Evolutionary conservation across 1,139 yeast genomes (phyloP).

Genomic region (Hansenula lynferdii): DNA sequence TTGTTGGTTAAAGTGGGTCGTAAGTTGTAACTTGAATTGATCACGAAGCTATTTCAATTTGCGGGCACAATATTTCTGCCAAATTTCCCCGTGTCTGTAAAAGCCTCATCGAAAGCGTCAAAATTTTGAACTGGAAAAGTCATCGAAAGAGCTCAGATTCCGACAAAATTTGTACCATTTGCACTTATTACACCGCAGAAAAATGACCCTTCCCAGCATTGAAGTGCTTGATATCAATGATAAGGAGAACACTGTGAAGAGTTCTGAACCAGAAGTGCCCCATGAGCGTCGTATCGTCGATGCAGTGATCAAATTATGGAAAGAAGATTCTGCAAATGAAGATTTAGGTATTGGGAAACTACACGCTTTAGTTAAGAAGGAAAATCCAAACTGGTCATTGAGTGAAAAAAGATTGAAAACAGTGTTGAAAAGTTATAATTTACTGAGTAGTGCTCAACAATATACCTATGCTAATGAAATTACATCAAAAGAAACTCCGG

Average conservation of each 20-base stretch:
- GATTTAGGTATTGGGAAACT: slow-evolving; percentile 51
- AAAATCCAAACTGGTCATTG: slow-evolving; percentile 58
- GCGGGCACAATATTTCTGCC: too few relatives aligned
- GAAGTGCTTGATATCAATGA: slow-evolving; percentile 29
- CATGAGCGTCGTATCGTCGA: slow-evolving; percentile 62
- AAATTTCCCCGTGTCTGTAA: too few relatives aligned
- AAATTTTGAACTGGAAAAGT: too few relatives aligned
- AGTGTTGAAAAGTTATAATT: slow-evolving; percentile 50
- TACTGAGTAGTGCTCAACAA: slow-evolving; percentile 31
- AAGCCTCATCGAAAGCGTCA: too few relatives aligned
- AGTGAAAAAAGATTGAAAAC: slow-evolving; percentile 54
- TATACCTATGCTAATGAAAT: slow-evolving; percentile 51
- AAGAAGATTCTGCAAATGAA: slow-evolving; percentile 60
- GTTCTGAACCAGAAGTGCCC: slow-evolving; percentile 41
- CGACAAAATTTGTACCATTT: too few relatives aligned
- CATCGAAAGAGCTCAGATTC: too few relatives aligned
- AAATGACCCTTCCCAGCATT: slow-evolving; percentile 16
- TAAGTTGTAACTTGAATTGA: too few relatives aligned
- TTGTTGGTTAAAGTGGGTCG: too few relatives aligned
- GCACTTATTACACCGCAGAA: not conserved
- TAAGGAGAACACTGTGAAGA: slow-evolving; percentile 14
- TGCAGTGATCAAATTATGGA: slow-evolving; percentile 62
- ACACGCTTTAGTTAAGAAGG: slow-evolving; percentile 43
- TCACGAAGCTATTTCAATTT: too few relatives aligned
- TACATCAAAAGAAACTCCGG: slow-evolving; percentile 47